Evolutionary conservation across 495 filamentous ascomycete genomes (phyloP), one percentile per base, ranked within the genome.

Genomic region (Geoglossum glabrum): DNA sequence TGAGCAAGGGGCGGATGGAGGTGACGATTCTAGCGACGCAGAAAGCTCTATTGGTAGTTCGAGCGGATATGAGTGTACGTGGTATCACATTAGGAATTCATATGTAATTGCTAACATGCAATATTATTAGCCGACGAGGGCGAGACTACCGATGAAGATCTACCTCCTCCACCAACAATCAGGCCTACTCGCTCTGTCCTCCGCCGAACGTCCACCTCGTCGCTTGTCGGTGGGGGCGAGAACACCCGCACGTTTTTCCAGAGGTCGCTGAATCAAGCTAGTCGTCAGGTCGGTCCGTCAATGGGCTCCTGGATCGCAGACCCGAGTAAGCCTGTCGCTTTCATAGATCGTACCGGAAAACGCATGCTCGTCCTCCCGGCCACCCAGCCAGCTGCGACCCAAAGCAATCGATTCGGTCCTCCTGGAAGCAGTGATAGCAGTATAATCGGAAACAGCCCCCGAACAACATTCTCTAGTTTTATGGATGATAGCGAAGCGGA

Each of bases 121-220:
- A 11, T 25, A 38, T 26, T n/a, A 26, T 31, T 70, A 90, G 85
- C 83, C 66, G 86, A 90, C 62, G 71, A 79, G 70, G 85, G 86
- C 56, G 86, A 88, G 61, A 90, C 86, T 38, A 90, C 86, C 62
- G 86, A 90, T 63, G 86, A 90, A 71, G 86, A 89, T 56, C 71
- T 81, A 6, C 80, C 79, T 51, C 78, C 76, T 25, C 73, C 74
- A 17, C 73, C 72, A 28, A 76, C 71, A 28, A 76, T 77, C 51
- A 76, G 73, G 19, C 73, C 75, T 54, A 76, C 77, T 43, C 71
- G 74, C 56, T 78, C 76, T 51, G 73, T 82, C 25, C 72, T 81
- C 45, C 78, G 73, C 49, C 74, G 74, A 21, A 72, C 74, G 30
- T 76, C 76, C 1, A 71, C 69, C 63, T 68, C 73, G 66, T 73